A percentile compares a stretch with the other conserved stretches of the same genome.
phyloP scores from a whole-genome alignment of 805 yeast genomes.

The Saturnispora sekii region DNA sequence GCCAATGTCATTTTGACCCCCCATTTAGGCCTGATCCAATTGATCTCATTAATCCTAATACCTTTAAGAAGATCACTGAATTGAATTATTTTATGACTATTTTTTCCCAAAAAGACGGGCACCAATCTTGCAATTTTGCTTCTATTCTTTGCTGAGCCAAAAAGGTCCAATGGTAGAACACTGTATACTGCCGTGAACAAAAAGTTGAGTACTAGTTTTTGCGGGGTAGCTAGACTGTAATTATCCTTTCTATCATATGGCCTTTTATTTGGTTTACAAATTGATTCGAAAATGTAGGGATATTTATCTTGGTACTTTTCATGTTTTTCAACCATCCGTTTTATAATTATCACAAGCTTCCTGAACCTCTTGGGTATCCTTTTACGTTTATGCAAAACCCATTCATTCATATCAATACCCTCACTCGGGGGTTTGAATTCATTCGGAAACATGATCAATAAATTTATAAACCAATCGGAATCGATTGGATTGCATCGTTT shows the following conservation, averaged over 20 bases:
- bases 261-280: constrained; percentile 20
- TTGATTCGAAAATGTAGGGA: constrained; percentile 27
- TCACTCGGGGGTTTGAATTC: neutral
- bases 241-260: constrained; percentile 15
- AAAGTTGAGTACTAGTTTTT: constrained; percentile 32
- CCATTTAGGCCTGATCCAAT: constrained; percentile 41
- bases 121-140: constrained; percentile 29
- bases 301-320: constrained; percentile 23
- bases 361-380: constrained; percentile 19
- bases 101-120: constrained; percentile 29
- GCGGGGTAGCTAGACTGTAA: constrained; percentile 26
- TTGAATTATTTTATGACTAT: constrained; percentile 29
- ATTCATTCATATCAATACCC: neutral
- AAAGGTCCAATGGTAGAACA: constrained; percentile 39
- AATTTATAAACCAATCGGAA: constrained; percentile 10
- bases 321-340: constrained; percentile 27
- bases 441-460: constrained; percentile 7
- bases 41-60: constrained; percentile 35
- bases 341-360: constrained; percentile 16
- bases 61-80: constrained; percentile 26
- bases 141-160: constrained; percentile 47
- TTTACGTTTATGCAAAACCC: constrained; percentile 1
- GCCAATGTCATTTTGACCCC: constrained; percentile 28
- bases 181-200: constrained; percentile 34
- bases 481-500: constrained; percentile 18